A percentile compares a stretch with the other conserved stretches of the same genome.
These are phyloP conservation scores for Scytalidium lignicola DNA, from an alignment of 2,329 filamentous ascomycete species.

Conservation along the genomic window DNA sequence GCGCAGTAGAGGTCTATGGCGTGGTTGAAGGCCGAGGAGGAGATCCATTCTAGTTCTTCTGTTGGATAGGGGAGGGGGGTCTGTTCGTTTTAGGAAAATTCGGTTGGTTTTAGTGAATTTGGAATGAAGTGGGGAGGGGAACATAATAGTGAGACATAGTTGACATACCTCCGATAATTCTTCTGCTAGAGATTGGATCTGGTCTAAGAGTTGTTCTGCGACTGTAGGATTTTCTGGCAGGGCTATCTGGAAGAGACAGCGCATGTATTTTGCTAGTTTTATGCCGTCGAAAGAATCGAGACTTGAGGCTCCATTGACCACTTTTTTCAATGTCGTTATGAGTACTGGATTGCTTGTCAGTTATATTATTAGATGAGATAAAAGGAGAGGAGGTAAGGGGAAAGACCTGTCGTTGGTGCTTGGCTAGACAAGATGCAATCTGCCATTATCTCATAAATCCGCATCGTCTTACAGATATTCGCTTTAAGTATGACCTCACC, in stretches of 20 bases:
- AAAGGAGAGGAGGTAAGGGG: neutral
- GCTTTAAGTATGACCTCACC: conserved; percentile 52
- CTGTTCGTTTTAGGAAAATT: conserved; percentile 25
- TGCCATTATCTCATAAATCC: conserved; percentile 57
- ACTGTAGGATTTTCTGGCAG: conserved; percentile 46
- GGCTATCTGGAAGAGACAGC: conserved; percentile 68
- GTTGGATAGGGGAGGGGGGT: conserved; percentile 50
- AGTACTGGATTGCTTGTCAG: conserved; percentile 34
- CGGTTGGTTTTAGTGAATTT: conserved; percentile 12
- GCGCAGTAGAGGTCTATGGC: conserved; percentile 60
- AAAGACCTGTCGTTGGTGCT: conserved; percentile 41
- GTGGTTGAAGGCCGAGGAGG: conserved; percentile 63
- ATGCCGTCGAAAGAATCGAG: conserved; percentile 49
- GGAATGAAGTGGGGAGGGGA: conserved; percentile 16
- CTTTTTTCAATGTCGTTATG: conserved; percentile 50
- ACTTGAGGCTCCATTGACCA: conserved; percentile 64
- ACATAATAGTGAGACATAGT: conserved; percentile 9
- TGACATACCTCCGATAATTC: conserved; percentile 42
- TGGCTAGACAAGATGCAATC: conserved; percentile 56
- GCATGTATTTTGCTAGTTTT: conserved; percentile 70
- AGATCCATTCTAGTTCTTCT: conserved; percentile 73
- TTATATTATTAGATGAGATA: conserved; percentile 9
- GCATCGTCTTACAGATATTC: conserved; percentile 36
- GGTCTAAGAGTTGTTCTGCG: conserved; percentile 57
- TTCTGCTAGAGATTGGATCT: conserved; percentile 50